phyloP scores from a whole-genome alignment of 1,139 yeast species.

The Pichia cactophila region DNA sequence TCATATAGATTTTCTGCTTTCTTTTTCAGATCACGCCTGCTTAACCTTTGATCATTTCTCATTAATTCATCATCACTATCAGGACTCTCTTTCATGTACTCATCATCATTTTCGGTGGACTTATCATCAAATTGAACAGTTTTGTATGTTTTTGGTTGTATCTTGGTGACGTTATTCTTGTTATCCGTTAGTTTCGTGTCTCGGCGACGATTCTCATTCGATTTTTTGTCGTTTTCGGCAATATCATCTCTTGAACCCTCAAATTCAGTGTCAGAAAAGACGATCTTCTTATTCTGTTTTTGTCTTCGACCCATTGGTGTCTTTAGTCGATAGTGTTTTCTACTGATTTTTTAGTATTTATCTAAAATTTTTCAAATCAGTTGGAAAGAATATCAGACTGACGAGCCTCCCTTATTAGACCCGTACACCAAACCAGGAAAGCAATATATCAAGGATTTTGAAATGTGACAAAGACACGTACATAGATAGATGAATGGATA shows the following conservation, averaged over 20 bases:
- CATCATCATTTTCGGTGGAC: conserved; percentile 26
- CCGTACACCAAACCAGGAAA: neutral
- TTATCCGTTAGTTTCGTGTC: neutral
- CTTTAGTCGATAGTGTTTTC: neutral
- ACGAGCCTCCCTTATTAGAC: neutral
- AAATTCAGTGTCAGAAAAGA: conserved; percentile 16
- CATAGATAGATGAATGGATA: neutral
- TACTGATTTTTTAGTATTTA: neutral
- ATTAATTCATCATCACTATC: conserved; percentile 17
- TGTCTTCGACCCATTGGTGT: conserved; percentile 9
- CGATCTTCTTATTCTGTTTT: conserved; percentile 21
- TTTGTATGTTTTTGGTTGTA: neutral
- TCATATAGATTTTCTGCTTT: conserved; percentile 42
- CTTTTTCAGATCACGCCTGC: conserved; percentile 26
- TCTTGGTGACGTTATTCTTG: neutral
- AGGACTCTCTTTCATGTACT: conserved; percentile 20
- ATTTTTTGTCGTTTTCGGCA: neutral
- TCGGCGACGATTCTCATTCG: neutral
- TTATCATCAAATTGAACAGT: conserved; percentile 12
- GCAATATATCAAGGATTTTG: neutral
- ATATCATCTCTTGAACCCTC: neutral
- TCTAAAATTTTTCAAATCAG: neutral
- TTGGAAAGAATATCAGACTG: neutral
- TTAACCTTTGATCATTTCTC: conserved; percentile 6
- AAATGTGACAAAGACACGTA: neutral